Evolutionary conservation across 1,284 basidiomycete species (phyloP), one percentile per base, ranked within the genome.

Genomic region (Austroboletus niveus): DNA sequence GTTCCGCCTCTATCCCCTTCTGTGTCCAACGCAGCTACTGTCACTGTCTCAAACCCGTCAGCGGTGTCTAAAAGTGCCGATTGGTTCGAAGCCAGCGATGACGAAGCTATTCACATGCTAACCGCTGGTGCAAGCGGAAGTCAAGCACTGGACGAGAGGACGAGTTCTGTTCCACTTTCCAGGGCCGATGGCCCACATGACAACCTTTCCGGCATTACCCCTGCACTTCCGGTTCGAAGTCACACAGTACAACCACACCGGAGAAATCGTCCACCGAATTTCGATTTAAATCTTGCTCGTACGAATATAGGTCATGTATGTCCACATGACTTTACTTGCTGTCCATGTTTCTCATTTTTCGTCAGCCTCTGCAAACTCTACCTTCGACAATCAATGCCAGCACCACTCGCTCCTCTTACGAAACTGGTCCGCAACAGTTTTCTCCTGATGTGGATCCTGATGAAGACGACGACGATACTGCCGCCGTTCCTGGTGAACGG

Each of bases 81-180:
- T 51, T 89, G 87, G 86, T 68, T 74, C 27, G 80, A 85, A 55
- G 71, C 79, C 4, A 90, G 87, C 60, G 89, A 92, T 56, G 89
- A 92, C 47, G 89, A 92, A 66, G 89, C 87, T 12, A 88, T 92
- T 51, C 82, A 89, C 60, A 73, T 89, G 42, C 80, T 90, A 41
- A 85, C 89, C 2, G 89, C 89, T 10, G 87, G 82, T 14, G 77
- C 86, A 9, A 87, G 86, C 55, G 89, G 89, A 12, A 86, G 87
- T 60, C 86, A 85, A 60, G 82, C 84, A 27, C 66, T 92, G 48
- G 89, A 92, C 60, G 89, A 92, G 65, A 80, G 89, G 30, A 92
- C 89, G 0, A 91, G 89, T 64, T 75, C 82, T 36, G 67, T 71
- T 14, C 64, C 68, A 29, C 63, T 70, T 42, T 67, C 53, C 17